Evolutionary conservation across 352 stramenopile species (phyloP), one percentile per base, ranked within the genome.

Genomic region (Phytophthora multivora): DNA sequence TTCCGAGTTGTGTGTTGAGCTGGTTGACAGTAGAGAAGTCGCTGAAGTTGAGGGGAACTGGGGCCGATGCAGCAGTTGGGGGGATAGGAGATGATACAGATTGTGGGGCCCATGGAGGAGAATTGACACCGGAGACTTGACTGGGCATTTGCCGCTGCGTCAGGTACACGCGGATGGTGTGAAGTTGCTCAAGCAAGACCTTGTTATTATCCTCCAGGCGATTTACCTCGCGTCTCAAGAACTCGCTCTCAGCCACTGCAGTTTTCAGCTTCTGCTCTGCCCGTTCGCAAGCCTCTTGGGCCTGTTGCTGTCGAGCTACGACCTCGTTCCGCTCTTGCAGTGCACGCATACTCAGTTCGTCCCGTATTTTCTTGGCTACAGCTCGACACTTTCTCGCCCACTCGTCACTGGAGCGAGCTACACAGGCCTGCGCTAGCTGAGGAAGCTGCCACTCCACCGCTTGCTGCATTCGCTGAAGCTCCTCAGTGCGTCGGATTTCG

Each of bases 151-250:
- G 52, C 1, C 77, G 77, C 56, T 86, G 77, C n/a, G 71, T 86
- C 59, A 86, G 46, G 53, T 83, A 86, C 41, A 83, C 68, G 4
- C 73, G 73, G 36, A 86, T 83, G 36, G 77, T 86, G 47, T 86
- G 77, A 4, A 86, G 59, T 31, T 86, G 77, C 45, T 86, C 77
- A 10, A 86, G 63, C 28, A 86, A 41, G 25, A 83, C 71, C 40
- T 86, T 86, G 60, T 81, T 86, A 65, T 82, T 86, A 18, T 86
- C 77, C 35, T 86, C 77, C 3, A 86, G 63, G 15, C 77, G 77
- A 23, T 69, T 60, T 5, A 86, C 68, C 43, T 86, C 77, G 19
- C 79, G 79, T 26, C 69, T 51, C 46, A 83, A 45, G 45, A 86
- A 86, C 11, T 86, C 77, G 48, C 69, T 73, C 45, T 86, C 77